These are phyloP conservation scores for Tremellales sp. DNA, from an alignment of 1,284 basidiomycete genomes.

Conservation along the genomic window DNA sequence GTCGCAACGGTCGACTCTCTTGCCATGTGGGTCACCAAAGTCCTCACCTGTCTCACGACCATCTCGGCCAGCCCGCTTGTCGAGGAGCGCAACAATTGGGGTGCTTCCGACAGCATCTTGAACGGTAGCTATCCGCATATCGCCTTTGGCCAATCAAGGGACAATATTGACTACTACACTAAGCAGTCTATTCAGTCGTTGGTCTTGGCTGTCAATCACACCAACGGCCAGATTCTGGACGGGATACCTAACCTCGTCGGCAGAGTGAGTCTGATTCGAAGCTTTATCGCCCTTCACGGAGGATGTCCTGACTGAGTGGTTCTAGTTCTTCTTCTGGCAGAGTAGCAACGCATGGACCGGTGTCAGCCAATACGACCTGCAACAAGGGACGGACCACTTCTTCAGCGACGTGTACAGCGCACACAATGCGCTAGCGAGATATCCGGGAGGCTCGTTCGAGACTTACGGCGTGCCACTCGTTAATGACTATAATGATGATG, in stretches of 20 bases:
- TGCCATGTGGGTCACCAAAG: too few relatives aligned
- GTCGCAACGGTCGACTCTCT: too few relatives aligned
- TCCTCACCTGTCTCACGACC: too few relatives aligned
- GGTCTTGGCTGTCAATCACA: neutral
- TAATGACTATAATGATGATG: conserved; percentile 18
- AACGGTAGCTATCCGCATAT: neutral
- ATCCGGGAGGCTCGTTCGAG: neutral
- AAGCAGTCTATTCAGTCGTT: neutral
- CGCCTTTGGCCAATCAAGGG: conserved; percentile 1
- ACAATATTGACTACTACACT: neutral
- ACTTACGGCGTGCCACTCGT: neutral
- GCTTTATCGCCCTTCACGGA: neutral
- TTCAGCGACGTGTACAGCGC: neutral
- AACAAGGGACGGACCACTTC: neutral
- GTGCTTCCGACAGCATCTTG: neutral
- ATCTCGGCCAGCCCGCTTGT: too few relatives aligned
- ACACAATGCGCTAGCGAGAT: conserved; percentile 1
- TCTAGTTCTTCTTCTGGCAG: neutral
- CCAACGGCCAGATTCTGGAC: neutral
- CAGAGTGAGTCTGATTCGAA: too few relatives aligned
- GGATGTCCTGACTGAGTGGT: conserved; percentile 3
- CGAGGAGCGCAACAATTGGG: neutral
- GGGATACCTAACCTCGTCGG: neutral
- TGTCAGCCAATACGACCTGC: neutral
- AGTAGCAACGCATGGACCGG: neutral